These are phyloP conservation scores for Trametes coccinea DNA, from an alignment of 768 basidiomycete species.

Conservation along the genomic window DNA sequence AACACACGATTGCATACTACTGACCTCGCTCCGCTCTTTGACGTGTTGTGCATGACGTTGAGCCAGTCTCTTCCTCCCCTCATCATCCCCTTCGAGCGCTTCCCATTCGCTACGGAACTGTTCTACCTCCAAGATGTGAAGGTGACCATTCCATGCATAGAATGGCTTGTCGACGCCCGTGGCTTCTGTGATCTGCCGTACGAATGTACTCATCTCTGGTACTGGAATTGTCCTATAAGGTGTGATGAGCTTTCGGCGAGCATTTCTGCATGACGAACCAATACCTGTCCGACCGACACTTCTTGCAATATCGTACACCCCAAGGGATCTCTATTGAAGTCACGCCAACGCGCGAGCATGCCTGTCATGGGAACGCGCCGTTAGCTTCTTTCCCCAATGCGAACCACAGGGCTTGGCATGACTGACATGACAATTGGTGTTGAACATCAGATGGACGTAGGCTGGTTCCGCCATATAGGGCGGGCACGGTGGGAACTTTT, in stretches of 20 bases:
- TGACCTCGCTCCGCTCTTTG: background rate
- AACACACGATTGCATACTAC: background rate
- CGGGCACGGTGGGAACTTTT: slow-evolving; percentile 14
- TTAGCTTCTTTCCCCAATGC: no score
- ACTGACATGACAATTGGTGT: slow-evolving; percentile 36
- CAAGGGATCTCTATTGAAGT: background rate
- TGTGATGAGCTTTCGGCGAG: no score
- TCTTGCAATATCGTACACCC: background rate
- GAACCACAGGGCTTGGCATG: background rate
- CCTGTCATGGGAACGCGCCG: background rate
- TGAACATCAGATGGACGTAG: slow-evolving; percentile 20
- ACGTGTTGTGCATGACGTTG: background rate
- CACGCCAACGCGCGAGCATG: background rate
- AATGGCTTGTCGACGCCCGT: background rate
- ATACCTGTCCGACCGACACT: background rate
- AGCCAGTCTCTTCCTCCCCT: background rate
- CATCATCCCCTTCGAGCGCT: background rate
- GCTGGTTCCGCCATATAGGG: slow-evolving; percentile 7
- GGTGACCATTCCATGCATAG: background rate
- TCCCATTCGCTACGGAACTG: background rate
- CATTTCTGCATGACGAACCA: background rate
- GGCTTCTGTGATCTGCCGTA: background rate
- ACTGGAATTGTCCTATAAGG: background rate
- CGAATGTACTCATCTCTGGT: background rate
- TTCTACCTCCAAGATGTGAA: background rate